Evolutionary conservation across 2,329 filamentous ascomycete species (phyloP).

Genomic region (Paracoccidioides brasiliensis): DNA sequence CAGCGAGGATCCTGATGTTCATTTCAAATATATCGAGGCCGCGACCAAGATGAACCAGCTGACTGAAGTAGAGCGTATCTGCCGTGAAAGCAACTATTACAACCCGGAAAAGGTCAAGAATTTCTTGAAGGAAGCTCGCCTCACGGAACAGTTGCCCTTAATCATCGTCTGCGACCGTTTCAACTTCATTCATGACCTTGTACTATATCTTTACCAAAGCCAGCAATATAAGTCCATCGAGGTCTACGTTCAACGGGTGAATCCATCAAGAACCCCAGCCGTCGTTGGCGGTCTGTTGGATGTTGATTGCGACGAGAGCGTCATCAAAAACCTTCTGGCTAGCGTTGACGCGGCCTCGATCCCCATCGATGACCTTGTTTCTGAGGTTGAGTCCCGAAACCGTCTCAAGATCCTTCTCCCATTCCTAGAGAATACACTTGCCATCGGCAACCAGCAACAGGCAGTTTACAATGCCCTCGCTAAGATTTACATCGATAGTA

Average conservation of each 20-base stretch:
- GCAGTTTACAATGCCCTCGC: slow-evolving; percentile 94
- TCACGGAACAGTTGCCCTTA: slow-evolving; percentile 83
- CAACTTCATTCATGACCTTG: slow-evolving; percentile 94
- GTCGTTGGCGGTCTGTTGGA: slow-evolving; percentile 89
- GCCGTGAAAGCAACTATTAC: slow-evolving; percentile 80
- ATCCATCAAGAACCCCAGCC: slow-evolving; percentile 77
- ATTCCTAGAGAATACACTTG: slow-evolving; percentile 86
- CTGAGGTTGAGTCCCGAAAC: slow-evolving; percentile 91
- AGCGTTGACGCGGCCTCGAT: slow-evolving; percentile 77
- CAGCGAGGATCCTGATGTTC: slow-evolving; percentile 85
- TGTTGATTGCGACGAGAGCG: slow-evolving; percentile 90
- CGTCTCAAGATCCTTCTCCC: slow-evolving; percentile 88
- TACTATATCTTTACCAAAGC: slow-evolving; percentile 95
- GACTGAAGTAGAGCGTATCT: slow-evolving; percentile 93
- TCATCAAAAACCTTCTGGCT: slow-evolving; percentile 81
- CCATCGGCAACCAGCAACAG: slow-evolving; percentile 85
- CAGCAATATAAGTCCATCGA: slow-evolving; percentile 99
- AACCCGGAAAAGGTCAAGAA: slow-evolving; percentile 97
- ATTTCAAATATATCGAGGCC: slow-evolving; percentile 99
- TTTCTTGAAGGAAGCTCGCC: slow-evolving; percentile 90
- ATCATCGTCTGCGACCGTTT: slow-evolving; percentile 99
- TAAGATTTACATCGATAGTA: slow-evolving; percentile 98
- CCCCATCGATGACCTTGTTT: slow-evolving; percentile 85
- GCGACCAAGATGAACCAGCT: slow-evolving; percentile 88
- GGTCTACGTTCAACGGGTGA: slow-evolving; percentile 93